Conservation (phyloP, 768 basidiomycete species). For the Xerocomellus chrysenteron region DNA sequence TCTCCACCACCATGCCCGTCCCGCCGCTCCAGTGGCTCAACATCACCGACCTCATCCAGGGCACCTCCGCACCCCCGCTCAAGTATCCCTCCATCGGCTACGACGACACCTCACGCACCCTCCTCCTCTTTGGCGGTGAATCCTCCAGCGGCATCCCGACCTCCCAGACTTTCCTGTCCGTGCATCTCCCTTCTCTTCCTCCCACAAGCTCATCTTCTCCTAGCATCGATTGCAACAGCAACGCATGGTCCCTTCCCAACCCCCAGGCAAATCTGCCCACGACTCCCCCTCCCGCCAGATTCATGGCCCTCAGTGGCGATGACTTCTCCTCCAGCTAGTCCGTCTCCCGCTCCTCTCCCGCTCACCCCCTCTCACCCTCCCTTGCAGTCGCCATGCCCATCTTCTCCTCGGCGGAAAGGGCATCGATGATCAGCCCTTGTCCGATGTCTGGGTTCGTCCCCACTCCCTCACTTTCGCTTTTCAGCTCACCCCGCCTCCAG, state of each 20-base stretch:
- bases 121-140: slow-evolving; percentile 77
- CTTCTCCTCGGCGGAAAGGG: slow-evolving; percentile 72
- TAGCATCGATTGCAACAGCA: slow-evolving; percentile 61
- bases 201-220: slow-evolving; percentile 1
- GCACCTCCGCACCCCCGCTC: slow-evolving; percentile 57
- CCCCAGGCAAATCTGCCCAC: slow-evolving; percentile 50
- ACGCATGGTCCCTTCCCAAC: slow-evolving; percentile 59
- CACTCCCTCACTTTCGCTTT: not conserved
- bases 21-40: slow-evolving; percentile 64
- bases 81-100: slow-evolving; percentile 72
- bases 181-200: slow-evolving; percentile 1
- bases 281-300: slow-evolving; percentile 57
- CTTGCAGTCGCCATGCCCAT: slow-evolving; percentile 66
- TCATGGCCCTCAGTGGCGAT: slow-evolving; percentile 59
- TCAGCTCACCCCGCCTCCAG: slow-evolving; percentile 36
- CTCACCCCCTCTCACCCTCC: slow-evolving; percentile 11
- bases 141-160: slow-evolving; percentile 62
- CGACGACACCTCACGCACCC: slow-evolving; percentile 45
- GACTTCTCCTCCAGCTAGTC: slow-evolving; percentile 85
- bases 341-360: slow-evolving; percentile 28
- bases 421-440: slow-evolving; percentile 49
- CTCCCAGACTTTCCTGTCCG: slow-evolving; percentile 68
- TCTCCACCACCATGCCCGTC: slow-evolving; percentile 49
- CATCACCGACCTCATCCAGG: slow-evolving; percentile 54
- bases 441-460: slow-evolving; percentile 70